Conservation (phyloP, 2,329 filamentous ascomycete species). For the Phialocephala subalpina region DNA sequence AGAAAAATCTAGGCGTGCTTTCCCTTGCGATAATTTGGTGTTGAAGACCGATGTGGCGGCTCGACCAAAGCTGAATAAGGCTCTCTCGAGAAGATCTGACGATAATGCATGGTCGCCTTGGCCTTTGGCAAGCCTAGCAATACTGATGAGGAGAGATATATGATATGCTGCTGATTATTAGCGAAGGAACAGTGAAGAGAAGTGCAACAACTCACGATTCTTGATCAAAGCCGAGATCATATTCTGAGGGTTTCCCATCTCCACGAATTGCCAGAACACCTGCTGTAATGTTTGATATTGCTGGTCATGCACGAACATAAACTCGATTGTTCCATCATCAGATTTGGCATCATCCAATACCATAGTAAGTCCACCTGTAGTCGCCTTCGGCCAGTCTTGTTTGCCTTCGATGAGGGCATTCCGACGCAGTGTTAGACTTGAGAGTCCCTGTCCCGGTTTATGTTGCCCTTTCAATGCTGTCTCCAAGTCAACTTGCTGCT, state of each 20-base stretch:
- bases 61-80: constrained; percentile 92
- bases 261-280: constrained; percentile 81
- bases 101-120: constrained; percentile 88
- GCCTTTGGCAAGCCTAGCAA: constrained; percentile 90
- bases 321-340: constrained; percentile 70
- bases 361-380: constrained; percentile 87
- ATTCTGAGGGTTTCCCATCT: constrained; percentile 82
- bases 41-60: constrained; percentile 85
- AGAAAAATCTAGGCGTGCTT: constrained; percentile 81
- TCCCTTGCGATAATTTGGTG: constrained; percentile 77
- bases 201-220: constrained; percentile 57
- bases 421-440: constrained; percentile 64
- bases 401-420: constrained; percentile 77
- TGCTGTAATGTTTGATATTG: constrained; percentile 78
- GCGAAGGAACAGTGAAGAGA: not conserved
- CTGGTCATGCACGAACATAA: constrained; percentile 78
- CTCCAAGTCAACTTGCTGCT: constrained; percentile 52
- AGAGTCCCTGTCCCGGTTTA: constrained; percentile 61
- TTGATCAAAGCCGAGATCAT: constrained; percentile 78
- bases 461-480: constrained; percentile 50
- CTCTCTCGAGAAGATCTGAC: constrained; percentile 87
- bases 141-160: constrained; percentile 91
- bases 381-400: constrained; percentile 73
- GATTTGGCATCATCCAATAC: constrained; percentile 57
- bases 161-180: constrained; percentile 72